Percentiles rank a stretch among this genome's conserved stretches.
phyloP scores from a whole-genome alignment of 2,329 filamentous ascomycete species.

The Paracoccidioides brasiliensis region DNA sequence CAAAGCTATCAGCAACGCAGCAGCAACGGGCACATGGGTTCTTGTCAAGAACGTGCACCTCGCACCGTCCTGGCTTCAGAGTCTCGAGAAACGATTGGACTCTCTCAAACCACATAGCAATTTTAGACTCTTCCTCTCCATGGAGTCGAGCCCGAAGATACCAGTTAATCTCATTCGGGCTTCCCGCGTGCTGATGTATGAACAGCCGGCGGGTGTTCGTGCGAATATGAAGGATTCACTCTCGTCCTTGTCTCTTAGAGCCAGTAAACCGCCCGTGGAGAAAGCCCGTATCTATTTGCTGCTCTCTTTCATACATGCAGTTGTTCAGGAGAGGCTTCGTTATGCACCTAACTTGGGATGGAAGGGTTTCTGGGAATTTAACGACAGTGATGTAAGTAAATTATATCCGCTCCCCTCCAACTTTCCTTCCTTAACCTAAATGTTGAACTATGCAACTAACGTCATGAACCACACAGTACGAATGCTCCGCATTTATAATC shows the following conservation, averaged over 20 bases:
- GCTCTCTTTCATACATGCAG: constrained; percentile 86
- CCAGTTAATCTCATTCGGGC: constrained; percentile 90
- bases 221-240: constrained; percentile 99
- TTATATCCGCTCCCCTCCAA: constrained; percentile 16
- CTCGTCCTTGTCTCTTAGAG: constrained; percentile 62
- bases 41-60: constrained; percentile 98
- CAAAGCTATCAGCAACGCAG: constrained; percentile 86
- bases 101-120: constrained; percentile 85
- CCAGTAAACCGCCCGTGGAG: constrained; percentile 74
- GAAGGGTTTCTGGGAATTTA: constrained; percentile 99
- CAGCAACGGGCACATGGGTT: constrained; percentile 87
- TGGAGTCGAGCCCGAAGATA: constrained; percentile 95
- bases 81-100: constrained; percentile 90
- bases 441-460: not conserved
- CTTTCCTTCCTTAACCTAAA: not conserved
- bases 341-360: constrained; percentile 90
- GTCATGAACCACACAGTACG: constrained; percentile 50
- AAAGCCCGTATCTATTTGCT: constrained; percentile 80
- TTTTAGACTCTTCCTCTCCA: constrained; percentile 91
- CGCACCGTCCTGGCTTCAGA: constrained; percentile 90
- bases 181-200: constrained; percentile 90
- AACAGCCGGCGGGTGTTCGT: constrained; percentile 89
- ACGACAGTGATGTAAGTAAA: constrained; percentile 96
- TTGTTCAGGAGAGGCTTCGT: constrained; percentile 84
- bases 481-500: constrained; percentile 92